Base-by-base conservation (phyloP, 2,329 filamentous ascomycete species). In the Teratosphaeria gauchensis region DNA sequence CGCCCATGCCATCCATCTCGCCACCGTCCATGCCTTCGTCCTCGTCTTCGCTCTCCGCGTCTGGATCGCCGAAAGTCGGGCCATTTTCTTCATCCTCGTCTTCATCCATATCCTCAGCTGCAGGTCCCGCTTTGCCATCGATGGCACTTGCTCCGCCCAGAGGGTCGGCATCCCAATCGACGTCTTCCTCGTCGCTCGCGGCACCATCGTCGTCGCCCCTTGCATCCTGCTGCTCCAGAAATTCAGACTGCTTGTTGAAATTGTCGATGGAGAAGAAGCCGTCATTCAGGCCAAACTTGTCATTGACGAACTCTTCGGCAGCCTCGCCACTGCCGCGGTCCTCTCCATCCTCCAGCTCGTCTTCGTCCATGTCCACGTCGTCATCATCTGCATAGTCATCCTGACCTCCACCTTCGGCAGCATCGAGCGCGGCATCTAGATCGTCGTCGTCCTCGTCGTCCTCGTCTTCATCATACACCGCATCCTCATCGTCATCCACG, bases 211-310 rank as follows among this genome's bases (percentile, higher is more conserved):
- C 86, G 64, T 92, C 89, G 31, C 88, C 90, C 63, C 83, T 81
- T 31, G 83, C 82, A 72, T 97, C 92, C 72, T 91, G 88, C 63
- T 89, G 85, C 73, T 99, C 94, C 54, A 96, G 85, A 70, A 87
- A 88, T 68, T 95, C 90, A 1, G 91, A 90, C 71, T 95, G 89
- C 71, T 87, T 90, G 79, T 99, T 99, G 82, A 99, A 99, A 60
- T 95, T 86, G 68, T 97, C 92, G 67, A 99, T 92, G 16, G 90
- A 95, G 76, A 99, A 99, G 77, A 99, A 99, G 4, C 91, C 92
- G 70, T 99, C 94, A 69, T 99, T 97, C 33, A 99, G 83, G 6
- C 91, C 90, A 69, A 94, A 81, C 3, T 85, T 85, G 68, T 97
- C 91, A 65, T 86, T 80, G 8, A 84, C 76, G 60, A 87, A 86